Evolutionary conservation across 2,329 filamentous ascomycete species (phyloP), one percentile per base, ranked within the genome.

Genomic region (Pestalotiopsis sp.): DNA sequence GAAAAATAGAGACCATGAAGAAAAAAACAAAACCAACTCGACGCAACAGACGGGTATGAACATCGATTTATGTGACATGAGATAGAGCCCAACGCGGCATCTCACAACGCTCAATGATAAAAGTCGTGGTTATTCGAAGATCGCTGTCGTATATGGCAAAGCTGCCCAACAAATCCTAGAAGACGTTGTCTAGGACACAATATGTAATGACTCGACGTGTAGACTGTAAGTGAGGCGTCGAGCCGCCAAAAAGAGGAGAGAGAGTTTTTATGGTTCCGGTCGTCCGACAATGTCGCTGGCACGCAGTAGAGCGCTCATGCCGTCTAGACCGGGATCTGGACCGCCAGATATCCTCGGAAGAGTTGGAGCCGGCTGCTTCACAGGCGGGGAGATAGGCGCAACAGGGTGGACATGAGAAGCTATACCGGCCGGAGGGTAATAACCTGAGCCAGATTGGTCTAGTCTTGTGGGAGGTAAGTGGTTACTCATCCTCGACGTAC

Each of bases 251-350:
- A 35, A 35, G 26, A 20, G 35, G 20, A 3, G 7, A 20, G 14
- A 24, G 6, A 26, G 22, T n/a, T 24, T 63, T 63, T 11, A 60
- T 26, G 48, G 30, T 39, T 68, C 60, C 64, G 81, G 78, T 56
- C 83, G 82, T 67, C 85, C 84, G 52, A 89, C 85, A 69, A 90
- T 86, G 71, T 89, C 87, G 39, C 87, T 86, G 10, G 88, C 88
- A 69, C 81, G 82, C 1, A 90, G 75, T 11, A 90, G 78, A 6
- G 88, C 88, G 68, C 82, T 88, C 78, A 90, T 87, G 1, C 88
- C 87, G 69, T 90, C 87, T 22, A 89, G 76, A 3, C 77, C 74
- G 4, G 70, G 70, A 3, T 78, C 77, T 22, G 11, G 26, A 26
- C 40, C 35, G 7, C 52, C 64, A n/a, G 17, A n/a, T n/a, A 22